Base-by-base conservation (phyloP, 2,329 filamentous ascomycete species). In the Neofusicoccum sp. region DNA sequence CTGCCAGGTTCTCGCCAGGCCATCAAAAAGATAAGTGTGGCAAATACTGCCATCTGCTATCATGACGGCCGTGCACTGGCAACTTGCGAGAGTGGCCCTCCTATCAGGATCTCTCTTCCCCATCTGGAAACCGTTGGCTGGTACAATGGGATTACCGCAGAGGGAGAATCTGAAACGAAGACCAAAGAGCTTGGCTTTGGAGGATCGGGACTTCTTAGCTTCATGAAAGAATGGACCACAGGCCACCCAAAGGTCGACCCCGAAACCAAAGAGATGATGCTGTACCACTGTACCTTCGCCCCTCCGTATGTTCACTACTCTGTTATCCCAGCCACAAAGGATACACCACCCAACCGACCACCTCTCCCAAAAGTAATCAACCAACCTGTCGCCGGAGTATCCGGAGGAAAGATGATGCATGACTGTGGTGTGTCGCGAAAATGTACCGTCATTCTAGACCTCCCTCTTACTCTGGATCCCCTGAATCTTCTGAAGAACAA, bases 351-450 rank as follows among this genome's bases (percentile, higher is more conserved):
- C 65, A 65, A 34, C 3, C n/a, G n/a, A 16, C 8, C 39, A 2
- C 3, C 8, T 33, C n/a, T 36, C 4, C 48, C 61, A 37, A 74
- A 68, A 56, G 67, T 79, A 52, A 76, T 89, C 62, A 85, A 86
- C 66, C 75, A 79, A 6, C 78, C 86, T 0, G 80, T 91, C 0
- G 83, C 87, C 0, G 87, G 88, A 0, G 80, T 91, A 31, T 78
- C 79, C 3, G 84, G 84, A 1, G 85, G 87, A 1, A 90, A 88
- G 71, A 88, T 91, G 83, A 91, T 91, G 87, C 89, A 91, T 70
- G 89, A 91, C 71, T 91, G 91, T 73, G 89, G 89, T 12, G 88
- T 88, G 1, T 89, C 88, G 1, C 80, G 76, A 4, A 73, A 71
- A 4, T 82, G 90, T 68, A 89, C 88, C 0, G 76, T 91, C 41